Evolutionary conservation across 768 basidiomycete species (phyloP).

Genomic region (Psilocybe cyanescens): DNA sequence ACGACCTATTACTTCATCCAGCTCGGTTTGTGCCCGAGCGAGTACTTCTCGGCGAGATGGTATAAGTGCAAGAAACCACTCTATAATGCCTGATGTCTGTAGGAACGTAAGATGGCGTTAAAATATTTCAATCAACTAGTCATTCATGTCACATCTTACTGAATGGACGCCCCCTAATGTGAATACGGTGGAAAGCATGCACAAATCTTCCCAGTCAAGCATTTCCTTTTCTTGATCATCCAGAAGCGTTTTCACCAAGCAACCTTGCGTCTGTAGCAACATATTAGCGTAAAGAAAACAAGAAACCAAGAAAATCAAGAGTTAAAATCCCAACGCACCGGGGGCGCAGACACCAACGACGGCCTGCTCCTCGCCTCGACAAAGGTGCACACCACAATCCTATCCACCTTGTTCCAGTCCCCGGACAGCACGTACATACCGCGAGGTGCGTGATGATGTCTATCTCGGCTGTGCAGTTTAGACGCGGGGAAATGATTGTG

Average conservation of each 20-base stretch:
- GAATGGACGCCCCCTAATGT: constrained; percentile 48
- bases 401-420: no score
- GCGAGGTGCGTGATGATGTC: no score
- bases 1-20: constrained; percentile 27
- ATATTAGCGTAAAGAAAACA: no score
- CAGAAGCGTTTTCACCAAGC: constrained; percentile 43
- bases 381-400: no score
- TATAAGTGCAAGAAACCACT: constrained; percentile 38
- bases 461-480: no score
- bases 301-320: no score
- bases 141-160: constrained; percentile 21
- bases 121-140: background rate
- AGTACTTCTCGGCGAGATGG: constrained; percentile 23
- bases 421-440: no score
- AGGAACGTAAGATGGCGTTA: background rate
- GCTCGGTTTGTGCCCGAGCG: constrained; percentile 22
- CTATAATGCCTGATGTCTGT: constrained; percentile 35
- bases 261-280: constrained; percentile 36
- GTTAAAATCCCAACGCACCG: no score
- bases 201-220: constrained; percentile 41
- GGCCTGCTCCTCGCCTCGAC: no score
- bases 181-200: constrained; percentile 42
- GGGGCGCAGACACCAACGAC: no score
- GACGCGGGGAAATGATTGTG: no score
- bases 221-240: constrained; percentile 34